Evolutionary conservation across 805 yeast species (phyloP).

Genomic region (Lipomyces orientalis): DNA sequence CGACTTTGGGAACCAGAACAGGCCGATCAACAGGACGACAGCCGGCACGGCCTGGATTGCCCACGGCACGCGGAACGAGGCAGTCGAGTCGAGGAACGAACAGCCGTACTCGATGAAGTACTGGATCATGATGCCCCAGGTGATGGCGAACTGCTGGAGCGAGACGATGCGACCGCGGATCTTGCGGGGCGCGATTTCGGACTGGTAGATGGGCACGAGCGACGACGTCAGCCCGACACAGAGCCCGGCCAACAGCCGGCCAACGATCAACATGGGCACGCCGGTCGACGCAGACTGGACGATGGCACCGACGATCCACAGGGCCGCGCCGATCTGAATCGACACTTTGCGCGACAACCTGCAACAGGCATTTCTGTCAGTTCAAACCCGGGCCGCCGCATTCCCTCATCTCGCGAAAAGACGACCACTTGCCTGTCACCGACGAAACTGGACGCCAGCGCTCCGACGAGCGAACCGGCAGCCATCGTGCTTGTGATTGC

Average conservation of each 20-base stretch:
- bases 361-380: not conserved
- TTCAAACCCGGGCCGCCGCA: too few species aligned
- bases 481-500: constrained; percentile 67
- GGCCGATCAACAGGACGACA: constrained; percentile 52
- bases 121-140: constrained; percentile 45
- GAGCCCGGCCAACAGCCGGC: constrained; percentile 58
- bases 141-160: constrained; percentile 43
- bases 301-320: constrained; percentile 40
- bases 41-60: constrained; percentile 61
- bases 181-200: constrained; percentile 42
- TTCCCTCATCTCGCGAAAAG: too few species aligned
- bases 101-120: constrained; percentile 49
- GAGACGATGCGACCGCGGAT: constrained; percentile 46
- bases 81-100: constrained; percentile 51
- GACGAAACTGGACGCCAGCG: constrained; percentile 53
- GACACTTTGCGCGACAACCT: constrained; percentile 35
- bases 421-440: constrained; percentile 52
- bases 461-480: constrained; percentile 67
- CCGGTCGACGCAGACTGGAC: constrained; percentile 45
- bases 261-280: constrained; percentile 48
- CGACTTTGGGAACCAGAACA: constrained; percentile 49
- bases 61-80: constrained; percentile 71
- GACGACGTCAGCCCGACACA: constrained; percentile 64
- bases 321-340: constrained; percentile 33
- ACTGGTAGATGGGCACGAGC: constrained; percentile 52